Conservation (phyloP, 805 yeast species). For the Candida andamanensis region DNA sequence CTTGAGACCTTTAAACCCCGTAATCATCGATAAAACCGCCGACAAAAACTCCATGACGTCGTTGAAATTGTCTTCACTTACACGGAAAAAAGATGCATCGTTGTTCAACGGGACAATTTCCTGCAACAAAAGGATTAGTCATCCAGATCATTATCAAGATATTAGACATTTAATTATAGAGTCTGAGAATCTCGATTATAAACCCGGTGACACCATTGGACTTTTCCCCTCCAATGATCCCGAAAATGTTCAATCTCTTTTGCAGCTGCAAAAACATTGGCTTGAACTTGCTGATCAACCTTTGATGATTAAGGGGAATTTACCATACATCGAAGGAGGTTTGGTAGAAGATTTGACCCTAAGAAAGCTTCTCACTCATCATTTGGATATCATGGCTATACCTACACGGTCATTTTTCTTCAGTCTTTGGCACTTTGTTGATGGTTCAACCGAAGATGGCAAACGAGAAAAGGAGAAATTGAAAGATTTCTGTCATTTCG, state of each 20-base stretch:
- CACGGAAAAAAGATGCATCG: constrained; percentile 7
- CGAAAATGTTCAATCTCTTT: constrained; percentile 55
- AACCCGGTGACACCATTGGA: constrained; percentile 79
- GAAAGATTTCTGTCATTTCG: constrained; percentile 64
- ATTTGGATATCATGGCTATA: constrained; percentile 74
- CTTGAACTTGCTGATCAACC: constrained; percentile 60
- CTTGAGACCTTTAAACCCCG: constrained; percentile 21
- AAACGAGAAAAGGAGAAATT: constrained; percentile 72
- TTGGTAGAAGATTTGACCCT: constrained; percentile 59
- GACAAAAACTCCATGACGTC: constrained; percentile 1
- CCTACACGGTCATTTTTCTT: constrained; percentile 83
- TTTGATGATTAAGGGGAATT: constrained; percentile 31
- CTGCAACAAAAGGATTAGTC: constrained; percentile 59
- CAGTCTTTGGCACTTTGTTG: constrained; percentile 62
- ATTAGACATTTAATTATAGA: constrained; percentile 59
- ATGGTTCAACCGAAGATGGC: constrained; percentile 46
- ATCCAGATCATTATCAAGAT: constrained; percentile 79
- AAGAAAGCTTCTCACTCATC: constrained; percentile 67
- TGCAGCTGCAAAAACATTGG: constrained; percentile 71
- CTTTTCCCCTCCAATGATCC: constrained; percentile 71
- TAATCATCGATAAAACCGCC: constrained; percentile 2
- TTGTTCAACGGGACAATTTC: constrained; percentile 39
- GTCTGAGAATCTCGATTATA: constrained; percentile 32
- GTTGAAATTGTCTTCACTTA: constrained; percentile 5
- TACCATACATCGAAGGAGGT: constrained; percentile 52